Evolutionary conservation across 1,284 basidiomycete genomes (phyloP), one percentile per base, ranked within the genome.

Genomic region (Porphyrellus sp.): DNA sequence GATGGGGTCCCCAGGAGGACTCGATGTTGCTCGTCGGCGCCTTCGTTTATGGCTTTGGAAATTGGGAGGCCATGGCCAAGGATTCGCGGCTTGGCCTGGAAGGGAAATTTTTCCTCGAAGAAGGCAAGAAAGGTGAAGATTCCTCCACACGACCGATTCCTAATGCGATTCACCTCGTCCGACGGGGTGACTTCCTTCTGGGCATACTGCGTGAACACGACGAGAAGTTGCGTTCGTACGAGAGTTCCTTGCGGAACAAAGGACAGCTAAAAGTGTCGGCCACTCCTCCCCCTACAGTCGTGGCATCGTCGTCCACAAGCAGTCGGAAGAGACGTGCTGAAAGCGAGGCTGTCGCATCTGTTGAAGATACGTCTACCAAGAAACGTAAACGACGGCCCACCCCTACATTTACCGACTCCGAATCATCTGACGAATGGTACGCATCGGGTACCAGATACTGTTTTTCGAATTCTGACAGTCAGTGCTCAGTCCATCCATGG

Each of bases 51-150:
- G 97, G 97, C 23, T 97, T 99, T 68, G 95, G 95, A 18, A 92
- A 90, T 60, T 99, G 97, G 97, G 97, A 99, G 68, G 79, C 83
- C 40, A 98, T 99, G 77, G 83, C 89, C 64, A 91, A 91, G 67
- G 97, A 99, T 69, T 72, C 83, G 3, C 82, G 84, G 51, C 83
- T 99, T 4, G 84, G 85, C 4, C 80, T 99, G 18, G 80, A 86
- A 4, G 93, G 89, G 70, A 97, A 96, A 69, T 96, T 99, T 75
- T 99, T 98, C 83, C 79, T 99, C 40, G 97, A 98, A 67, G 95
- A 98, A 68, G 91, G 87, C 63, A 96, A 96, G 72, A 96, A 96
- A 72, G 85, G 85, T 46, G 83, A 92, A 75, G 84, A 91, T 63
- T 73, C 86, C 35, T 79, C 87, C 20, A 86, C 80, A 60, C 83